These are phyloP conservation scores for Trichothecium sympodiale DNA, from an alignment of 2,329 filamentous ascomycete species.

Conservation along the genomic window DNA sequence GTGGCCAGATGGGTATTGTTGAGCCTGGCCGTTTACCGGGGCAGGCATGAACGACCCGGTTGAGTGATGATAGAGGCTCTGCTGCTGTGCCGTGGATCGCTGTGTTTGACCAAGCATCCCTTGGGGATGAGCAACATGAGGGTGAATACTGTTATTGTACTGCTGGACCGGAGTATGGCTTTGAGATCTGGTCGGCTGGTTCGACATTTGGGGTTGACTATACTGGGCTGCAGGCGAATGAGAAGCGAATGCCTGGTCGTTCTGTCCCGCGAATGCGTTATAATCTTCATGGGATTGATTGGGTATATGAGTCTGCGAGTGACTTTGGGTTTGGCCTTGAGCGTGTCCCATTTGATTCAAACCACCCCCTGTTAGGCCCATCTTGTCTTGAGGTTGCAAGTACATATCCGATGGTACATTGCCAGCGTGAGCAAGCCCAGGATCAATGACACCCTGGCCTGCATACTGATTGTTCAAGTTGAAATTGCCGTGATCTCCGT, in stretches of 20 bases:
- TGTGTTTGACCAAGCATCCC: slow-evolving; percentile 2
- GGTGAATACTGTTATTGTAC: slow-evolving; percentile 13
- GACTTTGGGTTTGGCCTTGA: slow-evolving; percentile 17
- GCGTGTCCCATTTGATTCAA: slow-evolving; percentile 19
- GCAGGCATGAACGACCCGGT: too few relatives aligned
- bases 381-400: slow-evolving; percentile 17
- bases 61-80: neutral
- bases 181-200: slow-evolving; percentile 19
- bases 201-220: slow-evolving; percentile 20
- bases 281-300: slow-evolving; percentile 16
- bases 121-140: slow-evolving; percentile 7
- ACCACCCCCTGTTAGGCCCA: slow-evolving; percentile 13
- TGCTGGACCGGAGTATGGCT: slow-evolving; percentile 23
- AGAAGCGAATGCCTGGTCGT: slow-evolving; percentile 18
- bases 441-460: slow-evolving; percentile 23
- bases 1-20: neutral
- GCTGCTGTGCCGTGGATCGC: slow-evolving; percentile 1
- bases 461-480: slow-evolving; percentile 22
- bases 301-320: slow-evolving; percentile 18
- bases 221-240: slow-evolving; percentile 16
- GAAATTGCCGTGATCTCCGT: slow-evolving; percentile 18
- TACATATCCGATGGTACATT: slow-evolving; percentile 26
- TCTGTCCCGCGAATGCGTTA: slow-evolving; percentile 17
- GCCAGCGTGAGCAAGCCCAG: slow-evolving; percentile 16
- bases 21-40: neutral